A percentile compares a stretch with the other conserved stretches of the same genome.
phyloP scores from a whole-genome alignment of 2,329 filamentous ascomycete genomes.

The Parastagonospora avenae region DNA sequence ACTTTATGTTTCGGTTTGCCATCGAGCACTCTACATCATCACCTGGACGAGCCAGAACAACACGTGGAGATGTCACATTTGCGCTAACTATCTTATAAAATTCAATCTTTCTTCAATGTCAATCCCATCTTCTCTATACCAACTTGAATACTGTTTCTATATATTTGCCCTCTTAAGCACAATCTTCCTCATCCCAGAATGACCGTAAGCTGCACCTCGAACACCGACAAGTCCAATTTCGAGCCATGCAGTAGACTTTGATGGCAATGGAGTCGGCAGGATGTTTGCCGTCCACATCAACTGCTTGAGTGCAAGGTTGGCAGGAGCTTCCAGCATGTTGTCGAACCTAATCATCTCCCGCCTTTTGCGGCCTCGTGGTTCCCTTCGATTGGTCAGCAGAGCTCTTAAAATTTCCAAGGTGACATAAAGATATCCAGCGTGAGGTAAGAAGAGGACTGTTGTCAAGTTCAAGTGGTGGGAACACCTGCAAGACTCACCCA shows the following conservation, averaged over 20 bases:
- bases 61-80: no score
- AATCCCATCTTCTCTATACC: no score
- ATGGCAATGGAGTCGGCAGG: not conserved
- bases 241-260: not conserved
- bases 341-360: not conserved
- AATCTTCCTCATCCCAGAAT: not conserved
- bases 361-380: not conserved
- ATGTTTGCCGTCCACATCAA: constrained; percentile 6
- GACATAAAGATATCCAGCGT: not conserved
- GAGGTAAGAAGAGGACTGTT: no score
- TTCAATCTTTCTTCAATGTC: no score
- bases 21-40: not conserved
- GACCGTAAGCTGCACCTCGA: no score
- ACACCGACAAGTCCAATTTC: not conserved
- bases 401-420: not conserved
- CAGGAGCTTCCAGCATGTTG: not conserved
- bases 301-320: constrained; percentile 1
- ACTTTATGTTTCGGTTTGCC: not conserved
- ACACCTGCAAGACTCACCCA: no score
- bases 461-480: no score
- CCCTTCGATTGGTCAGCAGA: not conserved
- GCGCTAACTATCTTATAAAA: no score
- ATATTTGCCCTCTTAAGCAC: not conserved
- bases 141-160: no score
- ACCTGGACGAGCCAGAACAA: no score